Percentiles rank a stretch among this genome's conserved stretches.
These are phyloP conservation scores for Penicillium sp. DNA, from an alignment of 2,329 filamentous ascomycete genomes.

Conservation along the genomic window DNA sequence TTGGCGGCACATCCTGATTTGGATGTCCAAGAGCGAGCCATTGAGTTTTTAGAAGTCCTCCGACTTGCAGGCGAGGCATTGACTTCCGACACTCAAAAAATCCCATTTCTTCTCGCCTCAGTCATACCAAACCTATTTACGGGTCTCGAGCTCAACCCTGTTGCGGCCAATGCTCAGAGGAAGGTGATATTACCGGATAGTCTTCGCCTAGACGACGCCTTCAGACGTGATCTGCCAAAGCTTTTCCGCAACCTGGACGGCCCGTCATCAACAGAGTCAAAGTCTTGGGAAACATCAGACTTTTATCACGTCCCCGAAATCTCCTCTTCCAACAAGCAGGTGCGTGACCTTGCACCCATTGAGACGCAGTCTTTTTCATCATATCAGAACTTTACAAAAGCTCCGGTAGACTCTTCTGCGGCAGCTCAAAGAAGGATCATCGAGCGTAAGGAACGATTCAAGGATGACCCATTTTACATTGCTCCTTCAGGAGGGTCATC, in stretches of 20 bases:
- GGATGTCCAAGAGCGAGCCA: constrained; percentile 91
- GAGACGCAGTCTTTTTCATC: constrained; percentile 31
- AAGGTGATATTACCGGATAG: constrained; percentile 79
- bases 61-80: constrained; percentile 79
- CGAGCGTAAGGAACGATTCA: constrained; percentile 77
- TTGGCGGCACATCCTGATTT: constrained; percentile 78
- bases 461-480: constrained; percentile 96
- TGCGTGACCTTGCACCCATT: constrained; percentile 19
- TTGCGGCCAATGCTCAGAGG: constrained; percentile 75
- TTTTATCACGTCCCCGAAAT: constrained; percentile 43
- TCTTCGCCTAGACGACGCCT: constrained; percentile 76
- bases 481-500: constrained; percentile 53
- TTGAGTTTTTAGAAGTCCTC: constrained; percentile 87
- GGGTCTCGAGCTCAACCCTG: constrained; percentile 87
- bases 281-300: constrained; percentile 17
- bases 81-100: constrained; percentile 50
- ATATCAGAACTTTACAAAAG: constrained; percentile 35
- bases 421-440: constrained; percentile 71
- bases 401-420: constrained; percentile 65
- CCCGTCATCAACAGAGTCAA: constrained; percentile 30
- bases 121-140: constrained; percentile 85
- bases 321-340: constrained; percentile 18
- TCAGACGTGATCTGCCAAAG: constrained; percentile 70
- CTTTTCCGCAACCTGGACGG: constrained; percentile 62
- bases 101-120: constrained; percentile 82